A percentile compares a stretch with the other conserved stretches of the same genome.
phyloP scores from a whole-genome alignment of 1,284 basidiomycete species.

The Pulveroboletus ridleyi region DNA sequence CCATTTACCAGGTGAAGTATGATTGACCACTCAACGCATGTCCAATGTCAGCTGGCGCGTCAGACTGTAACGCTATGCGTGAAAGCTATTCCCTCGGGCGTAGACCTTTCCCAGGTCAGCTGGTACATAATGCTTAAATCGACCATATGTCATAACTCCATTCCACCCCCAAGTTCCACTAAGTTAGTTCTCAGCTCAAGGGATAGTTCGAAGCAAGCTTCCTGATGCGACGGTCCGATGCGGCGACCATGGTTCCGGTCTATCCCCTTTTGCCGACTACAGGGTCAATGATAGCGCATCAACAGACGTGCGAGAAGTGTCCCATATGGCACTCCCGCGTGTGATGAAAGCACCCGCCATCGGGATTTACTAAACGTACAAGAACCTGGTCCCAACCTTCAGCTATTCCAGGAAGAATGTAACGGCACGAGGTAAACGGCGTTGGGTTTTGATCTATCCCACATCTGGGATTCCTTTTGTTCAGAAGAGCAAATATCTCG shows the following conservation, averaged over 20 bases:
- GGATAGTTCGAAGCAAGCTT: not conserved
- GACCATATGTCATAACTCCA: conserved; percentile 4
- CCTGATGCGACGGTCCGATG: not conserved
- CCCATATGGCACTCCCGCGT: conserved; percentile 10
- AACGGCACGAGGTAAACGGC: conserved; percentile 20
- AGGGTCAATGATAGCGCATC: conserved; percentile 17
- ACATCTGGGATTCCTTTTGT: conserved; percentile 31
- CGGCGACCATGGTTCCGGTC: conserved; percentile 2
- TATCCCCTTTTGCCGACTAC: conserved; percentile 7
- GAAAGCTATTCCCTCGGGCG: not conserved
- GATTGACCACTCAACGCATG: not conserved
- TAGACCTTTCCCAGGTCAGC: not conserved
- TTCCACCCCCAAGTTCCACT: not conserved
- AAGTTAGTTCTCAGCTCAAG: not conserved
- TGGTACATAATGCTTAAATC: not conserved
- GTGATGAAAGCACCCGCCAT: conserved; percentile 8
- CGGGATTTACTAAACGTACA: conserved; percentile 10
- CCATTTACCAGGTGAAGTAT: not conserved
- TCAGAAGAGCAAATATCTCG: not conserved
- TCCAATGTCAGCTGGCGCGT: not conserved
- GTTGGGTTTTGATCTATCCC: conserved; percentile 11
- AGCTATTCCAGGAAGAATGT: conserved; percentile 18
- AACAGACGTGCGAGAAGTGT: conserved; percentile 15
- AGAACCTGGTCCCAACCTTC: not conserved
- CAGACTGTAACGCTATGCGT: conserved; percentile 8